A percentile compares a stretch with the other conserved stretches of the same genome.
phyloP scores from a whole-genome alignment of 257 asterid species.

The Solanum boliviense region DNA sequence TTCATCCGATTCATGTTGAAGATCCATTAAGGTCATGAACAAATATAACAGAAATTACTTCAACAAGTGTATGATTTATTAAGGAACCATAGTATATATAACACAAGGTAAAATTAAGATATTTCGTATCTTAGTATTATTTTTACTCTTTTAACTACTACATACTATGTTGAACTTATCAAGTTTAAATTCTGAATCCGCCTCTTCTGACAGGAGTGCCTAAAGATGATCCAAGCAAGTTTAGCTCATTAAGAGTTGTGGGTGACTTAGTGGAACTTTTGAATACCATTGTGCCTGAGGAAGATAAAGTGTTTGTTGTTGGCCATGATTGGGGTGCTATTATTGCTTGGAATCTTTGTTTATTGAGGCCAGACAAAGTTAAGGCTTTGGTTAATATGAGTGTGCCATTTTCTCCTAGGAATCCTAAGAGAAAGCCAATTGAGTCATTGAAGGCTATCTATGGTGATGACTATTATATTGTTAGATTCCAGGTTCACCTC shows the following conservation, averaged over 20 bases:
- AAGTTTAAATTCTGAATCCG: neutral
- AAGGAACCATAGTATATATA: neutral
- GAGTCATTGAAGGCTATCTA: slow-evolving; percentile 14
- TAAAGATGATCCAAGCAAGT: neutral
- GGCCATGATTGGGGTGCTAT: slow-evolving; percentile 52
- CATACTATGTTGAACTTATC: neutral
- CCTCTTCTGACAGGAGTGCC: neutral
- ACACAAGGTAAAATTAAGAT: neutral
- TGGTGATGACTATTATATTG: slow-evolving; percentile 41
- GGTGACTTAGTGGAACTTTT: slow-evolving; percentile 27
- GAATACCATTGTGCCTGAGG: slow-evolving; percentile 10
- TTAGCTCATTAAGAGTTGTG: neutral
- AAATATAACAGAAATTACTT: too few species aligned
- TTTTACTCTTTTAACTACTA: neutral
- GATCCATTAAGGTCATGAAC: too few species aligned
- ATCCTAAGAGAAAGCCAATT: slow-evolving; percentile 14
- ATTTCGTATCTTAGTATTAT: neutral
- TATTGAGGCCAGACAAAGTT: slow-evolving; percentile 37
- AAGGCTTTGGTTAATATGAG: slow-evolving; percentile 35
- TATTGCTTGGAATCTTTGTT: slow-evolving; percentile 33
- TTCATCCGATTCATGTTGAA: too few species aligned
- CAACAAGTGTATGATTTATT: too few species aligned
- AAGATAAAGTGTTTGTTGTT: slow-evolving; percentile 37
- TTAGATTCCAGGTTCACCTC: slow-evolving; percentile 40
- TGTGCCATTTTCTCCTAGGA: slow-evolving; percentile 25